A percentile compares a stretch with the other conserved stretches of the same genome.
Evolutionary conservation across 2,329 filamentous ascomycete genomes (phyloP).

Genomic region (Diaporthe eres): DNA sequence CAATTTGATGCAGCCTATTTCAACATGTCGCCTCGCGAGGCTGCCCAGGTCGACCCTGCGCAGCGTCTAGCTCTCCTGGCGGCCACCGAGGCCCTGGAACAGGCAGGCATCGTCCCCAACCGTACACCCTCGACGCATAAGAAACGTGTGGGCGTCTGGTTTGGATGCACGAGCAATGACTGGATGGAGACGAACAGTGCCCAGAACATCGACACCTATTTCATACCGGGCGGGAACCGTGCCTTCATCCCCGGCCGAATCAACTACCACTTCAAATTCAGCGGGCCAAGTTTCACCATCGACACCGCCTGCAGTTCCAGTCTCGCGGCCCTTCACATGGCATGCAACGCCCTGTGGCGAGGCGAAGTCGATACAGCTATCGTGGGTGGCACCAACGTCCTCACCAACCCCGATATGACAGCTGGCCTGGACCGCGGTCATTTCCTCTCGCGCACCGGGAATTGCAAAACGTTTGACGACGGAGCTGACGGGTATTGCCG

Average conservation of each 20-base stretch:
- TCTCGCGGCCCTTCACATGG: constrained; percentile 56
- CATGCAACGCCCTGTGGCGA: constrained; percentile 67
- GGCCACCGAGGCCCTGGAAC: constrained; percentile 35
- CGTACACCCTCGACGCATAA: constrained; percentile 46
- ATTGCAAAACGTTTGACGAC: constrained; percentile 52
- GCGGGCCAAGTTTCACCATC: constrained; percentile 51
- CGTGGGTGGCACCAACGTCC: constrained; percentile 72
- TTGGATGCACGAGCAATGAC: constrained; percentile 70
- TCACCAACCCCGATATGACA: constrained; percentile 76
- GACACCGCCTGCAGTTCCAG: constrained; percentile 57
- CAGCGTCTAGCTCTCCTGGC: constrained; percentile 31
- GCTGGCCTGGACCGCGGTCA: constrained; percentile 73
- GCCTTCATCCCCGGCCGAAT: constrained; percentile 52
- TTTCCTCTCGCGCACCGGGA: constrained; percentile 65
- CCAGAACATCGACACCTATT: constrained; percentile 41
- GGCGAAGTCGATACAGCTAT: constrained; percentile 75
- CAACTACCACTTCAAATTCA: constrained; percentile 54
- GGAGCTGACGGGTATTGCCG: constrained; percentile 64
- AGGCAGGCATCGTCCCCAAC: constrained; percentile 61
- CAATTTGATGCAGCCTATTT: constrained; percentile 39
- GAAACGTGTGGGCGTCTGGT: constrained; percentile 73
- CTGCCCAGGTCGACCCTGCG: constrained; percentile 32
- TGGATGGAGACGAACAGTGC: constrained; percentile 72
- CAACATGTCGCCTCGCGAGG: constrained; percentile 37
- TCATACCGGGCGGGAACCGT: constrained; percentile 48